Conservation (phyloP, 176 grass and related monocot species). For the Rhynchospora breviuscula region DNA sequence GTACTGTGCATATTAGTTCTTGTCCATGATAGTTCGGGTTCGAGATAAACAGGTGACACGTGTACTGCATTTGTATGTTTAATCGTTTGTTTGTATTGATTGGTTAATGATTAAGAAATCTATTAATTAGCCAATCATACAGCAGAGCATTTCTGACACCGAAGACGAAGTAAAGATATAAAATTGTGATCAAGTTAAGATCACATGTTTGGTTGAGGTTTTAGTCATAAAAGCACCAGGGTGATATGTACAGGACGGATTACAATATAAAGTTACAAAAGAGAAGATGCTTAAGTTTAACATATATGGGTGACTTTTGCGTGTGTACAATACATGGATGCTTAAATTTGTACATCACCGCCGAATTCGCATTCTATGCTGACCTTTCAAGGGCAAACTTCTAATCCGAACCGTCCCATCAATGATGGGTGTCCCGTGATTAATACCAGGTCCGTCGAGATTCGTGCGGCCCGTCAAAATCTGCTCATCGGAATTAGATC, state of each 20-base stretch:
- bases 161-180: background rate
- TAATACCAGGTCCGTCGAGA: too few relatives aligned
- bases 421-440: too few relatives aligned
- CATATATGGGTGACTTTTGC: background rate
- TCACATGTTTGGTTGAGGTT: background rate
- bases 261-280: background rate
- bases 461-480: too few relatives aligned
- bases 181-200: background rate
- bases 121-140: conserved; percentile 13
- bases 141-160: conserved; percentile 1
- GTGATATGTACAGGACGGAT: background rate
- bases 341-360: too few relatives aligned
- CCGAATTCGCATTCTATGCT: too few relatives aligned
- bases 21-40: background rate
- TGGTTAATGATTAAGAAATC: conserved; percentile 14
- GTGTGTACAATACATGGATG: background rate
- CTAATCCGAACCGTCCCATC: too few relatives aligned
- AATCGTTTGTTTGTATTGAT: conserved; percentile 14
- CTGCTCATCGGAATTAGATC: too few relatives aligned
- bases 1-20: background rate
- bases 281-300: background rate
- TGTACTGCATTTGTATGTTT: background rate
- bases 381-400: too few relatives aligned
- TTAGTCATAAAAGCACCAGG: too few relatives aligned
- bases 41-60: conserved; percentile 23